phyloP scores from a whole-genome alignment of 306 rosid species.

The Carpinus fangiana region DNA sequence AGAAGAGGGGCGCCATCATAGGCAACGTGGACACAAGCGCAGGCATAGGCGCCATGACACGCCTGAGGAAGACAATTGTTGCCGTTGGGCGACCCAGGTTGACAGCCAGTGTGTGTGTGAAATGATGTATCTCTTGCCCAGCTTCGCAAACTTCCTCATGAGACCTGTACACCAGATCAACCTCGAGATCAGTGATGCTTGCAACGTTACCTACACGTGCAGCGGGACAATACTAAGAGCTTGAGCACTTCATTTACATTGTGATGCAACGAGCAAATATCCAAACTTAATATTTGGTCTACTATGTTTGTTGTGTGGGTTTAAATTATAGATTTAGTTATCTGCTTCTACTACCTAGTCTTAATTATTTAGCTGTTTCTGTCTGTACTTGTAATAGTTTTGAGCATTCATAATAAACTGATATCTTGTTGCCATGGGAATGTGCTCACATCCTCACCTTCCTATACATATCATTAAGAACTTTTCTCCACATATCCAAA shows the following conservation, averaged over 20 bases:
- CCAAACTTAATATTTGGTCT: conserved; percentile 11
- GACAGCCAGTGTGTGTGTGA: conserved; percentile 75
- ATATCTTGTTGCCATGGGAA: neutral
- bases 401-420: conserved; percentile 8
- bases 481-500: too few species aligned
- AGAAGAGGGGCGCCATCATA: neutral
- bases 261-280: conserved; percentile 23
- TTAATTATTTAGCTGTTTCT: neutral
- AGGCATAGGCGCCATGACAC: conserved; percentile 15
- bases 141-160: conserved; percentile 54
- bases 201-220: conserved; percentile 58
- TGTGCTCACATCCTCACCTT: neutral
- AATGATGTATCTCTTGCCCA: conserved; percentile 55
- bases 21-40: conserved; percentile 26
- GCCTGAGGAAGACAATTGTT: conserved; percentile 53
- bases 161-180: conserved; percentile 63
- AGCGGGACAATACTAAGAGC: conserved; percentile 43
- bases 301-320: conserved; percentile 5
- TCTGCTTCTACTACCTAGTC: conserved; percentile 12
- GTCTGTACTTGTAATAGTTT: conserved; percentile 16
- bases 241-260: conserved; percentile 13
- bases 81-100: conserved; percentile 66
- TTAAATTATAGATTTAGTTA: neutral
- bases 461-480: neutral
- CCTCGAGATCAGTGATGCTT: conserved; percentile 46